Conservation (phyloP, 169 alveolate genomes). For the Plasmodium malariae region DNA sequence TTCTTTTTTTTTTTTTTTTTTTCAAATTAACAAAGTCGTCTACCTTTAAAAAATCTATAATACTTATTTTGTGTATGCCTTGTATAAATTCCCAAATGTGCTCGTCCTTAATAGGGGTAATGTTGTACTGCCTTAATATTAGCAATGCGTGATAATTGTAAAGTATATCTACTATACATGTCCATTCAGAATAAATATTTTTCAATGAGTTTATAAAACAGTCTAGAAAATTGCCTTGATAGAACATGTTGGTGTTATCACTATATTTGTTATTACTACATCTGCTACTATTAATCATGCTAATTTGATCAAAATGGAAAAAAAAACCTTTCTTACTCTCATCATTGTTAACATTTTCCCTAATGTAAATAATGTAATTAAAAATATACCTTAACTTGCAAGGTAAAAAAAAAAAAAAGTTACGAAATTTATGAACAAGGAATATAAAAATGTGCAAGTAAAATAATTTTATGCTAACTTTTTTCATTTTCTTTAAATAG, state of each 20-base stretch:
- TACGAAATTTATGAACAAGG: constrained; percentile 46
- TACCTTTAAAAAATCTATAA: constrained; percentile 28
- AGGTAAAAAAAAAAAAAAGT: constrained; percentile 62
- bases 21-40: constrained; percentile 53
- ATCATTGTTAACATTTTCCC: constrained; percentile 14
- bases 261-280: neutral
- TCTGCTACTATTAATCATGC: constrained; percentile 5
- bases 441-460: constrained; percentile 48
- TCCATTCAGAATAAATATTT: constrained; percentile 54
- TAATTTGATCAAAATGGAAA: constrained; percentile 14
- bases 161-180: constrained; percentile 22
- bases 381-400: constrained; percentile 45
- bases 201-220: constrained; percentile 61
- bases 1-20: constrained; percentile 6
- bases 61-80: constrained; percentile 9
- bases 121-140: constrained; percentile 53
- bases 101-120: constrained; percentile 37
- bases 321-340: constrained; percentile 27
- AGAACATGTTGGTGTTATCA: constrained; percentile 12
- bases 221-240: constrained; percentile 61
- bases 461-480: constrained; percentile 51
- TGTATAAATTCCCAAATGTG: constrained; percentile 36
- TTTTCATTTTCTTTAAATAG: constrained; percentile 66
- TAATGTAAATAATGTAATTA: constrained; percentile 48
- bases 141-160: constrained; percentile 59